Conservation (phyloP, 2,329 filamentous ascomycete species). For the Aaosphaeria arxii region DNA sequence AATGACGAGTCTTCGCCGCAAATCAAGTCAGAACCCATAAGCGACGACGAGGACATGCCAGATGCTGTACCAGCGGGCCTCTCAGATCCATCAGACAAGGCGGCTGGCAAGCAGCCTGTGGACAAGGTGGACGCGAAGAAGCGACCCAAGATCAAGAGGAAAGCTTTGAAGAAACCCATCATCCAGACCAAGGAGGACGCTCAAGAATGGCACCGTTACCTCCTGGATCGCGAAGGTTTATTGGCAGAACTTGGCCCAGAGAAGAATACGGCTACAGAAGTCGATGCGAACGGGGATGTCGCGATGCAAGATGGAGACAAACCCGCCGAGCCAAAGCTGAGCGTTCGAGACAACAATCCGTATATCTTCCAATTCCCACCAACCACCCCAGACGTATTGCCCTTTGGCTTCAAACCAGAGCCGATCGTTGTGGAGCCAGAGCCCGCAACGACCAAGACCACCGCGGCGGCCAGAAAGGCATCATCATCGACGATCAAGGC, state of each 20-base stretch:
- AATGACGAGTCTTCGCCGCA: slow-evolving; percentile 36
- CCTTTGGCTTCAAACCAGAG: slow-evolving; percentile 36
- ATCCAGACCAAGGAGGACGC: slow-evolving; percentile 54
- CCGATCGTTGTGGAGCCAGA: slow-evolving; percentile 9
- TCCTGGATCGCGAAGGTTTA: slow-evolving; percentile 46
- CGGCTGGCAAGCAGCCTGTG: slow-evolving; percentile 21
- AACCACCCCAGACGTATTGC: slow-evolving; percentile 55
- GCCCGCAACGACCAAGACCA: slow-evolving; percentile 11
- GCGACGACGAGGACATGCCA: slow-evolving; percentile 42
- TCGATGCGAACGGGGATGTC: slow-evolving; percentile 42
- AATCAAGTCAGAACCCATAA: slow-evolving; percentile 55
- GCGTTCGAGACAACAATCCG: slow-evolving; percentile 50
- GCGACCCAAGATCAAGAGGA: slow-evolving; percentile 20
- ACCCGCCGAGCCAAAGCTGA: slow-evolving; percentile 15
- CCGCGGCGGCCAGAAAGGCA: slow-evolving; percentile 24
- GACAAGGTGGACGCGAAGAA: slow-evolving; percentile 32
- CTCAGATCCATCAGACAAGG: slow-evolving; percentile 1
- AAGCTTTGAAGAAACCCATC: slow-evolving; percentile 33
- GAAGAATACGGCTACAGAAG: slow-evolving; percentile 10
- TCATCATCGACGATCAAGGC: slow-evolving; percentile 21
- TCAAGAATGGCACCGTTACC: slow-evolving; percentile 49
- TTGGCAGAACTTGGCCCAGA: slow-evolving; percentile 45
- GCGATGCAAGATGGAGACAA: slow-evolving; percentile 30
- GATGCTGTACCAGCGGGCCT: slow-evolving; percentile 25
- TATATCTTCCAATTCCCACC: slow-evolving; percentile 66